Evolutionary conservation across 768 basidiomycete species (phyloP), one percentile per base, ranked within the genome.

Genomic region (Filobasidium floriforme): DNA sequence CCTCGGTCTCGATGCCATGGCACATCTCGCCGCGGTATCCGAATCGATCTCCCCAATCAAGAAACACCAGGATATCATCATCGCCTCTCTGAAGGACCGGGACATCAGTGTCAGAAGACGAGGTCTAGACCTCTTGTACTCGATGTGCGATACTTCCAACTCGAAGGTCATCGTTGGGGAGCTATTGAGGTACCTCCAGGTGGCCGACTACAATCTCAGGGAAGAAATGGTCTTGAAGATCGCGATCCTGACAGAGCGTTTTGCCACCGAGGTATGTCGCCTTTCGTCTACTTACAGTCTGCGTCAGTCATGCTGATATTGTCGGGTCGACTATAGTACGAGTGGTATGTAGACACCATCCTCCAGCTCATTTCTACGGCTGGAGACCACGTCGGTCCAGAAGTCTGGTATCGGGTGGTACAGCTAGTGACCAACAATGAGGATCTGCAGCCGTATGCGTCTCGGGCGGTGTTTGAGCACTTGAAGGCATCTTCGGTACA

Each of bases 181-280:
- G 79, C 83, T 99, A 19, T 81, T 99, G 63, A 86, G 89, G 65
- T 99, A 97, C 78, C 85, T 99, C 66, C 86, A 86, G 76, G 86
- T 96, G n/a, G 96, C 96, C 7, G 96, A 99, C 78, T 98, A 97
- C 72, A 92, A 88, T 18, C 82, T 99, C 40, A 84, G 96, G 52
- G 96, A 99, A 80, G 93, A 99, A 79, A 92, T 98, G 93, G 96
- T 98, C 1, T 83, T 98, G 63, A 98, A 98, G 80, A 94, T 99
- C 64, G 96, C 96, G 49, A 93, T 98, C 69, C 82, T 97, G 67
- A 98, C 96, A n/a, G 96, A 99, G 78, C 91, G 96, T 80, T 97
- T 97, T 74, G 96, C 96, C 26, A 89, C 85, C 64, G 96, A 81
- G 72, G 74, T 76, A 57, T 61, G 37, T 19, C 11, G 19, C 32